Percentiles rank a stretch among this genome's conserved stretches.
phyloP scores from a whole-genome alignment of 345 rosid genomes.

The Eucalyptus brandiana region DNA sequence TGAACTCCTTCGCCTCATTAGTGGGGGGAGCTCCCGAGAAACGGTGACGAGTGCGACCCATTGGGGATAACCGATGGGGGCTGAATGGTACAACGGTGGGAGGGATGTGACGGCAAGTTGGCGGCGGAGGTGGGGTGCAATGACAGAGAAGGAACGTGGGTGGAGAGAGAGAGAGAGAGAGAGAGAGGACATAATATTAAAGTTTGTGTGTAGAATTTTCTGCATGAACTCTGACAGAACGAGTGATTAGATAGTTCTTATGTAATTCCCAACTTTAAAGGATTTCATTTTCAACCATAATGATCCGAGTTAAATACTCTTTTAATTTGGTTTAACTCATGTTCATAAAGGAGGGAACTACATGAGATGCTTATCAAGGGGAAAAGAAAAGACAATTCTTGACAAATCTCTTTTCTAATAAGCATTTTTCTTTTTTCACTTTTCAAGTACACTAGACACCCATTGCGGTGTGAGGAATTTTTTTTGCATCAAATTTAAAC shows the following conservation, averaged over 20 bases:
- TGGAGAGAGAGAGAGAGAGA: background rate
- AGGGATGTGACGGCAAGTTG: background rate
- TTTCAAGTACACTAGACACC: background rate
- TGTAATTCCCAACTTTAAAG: background rate
- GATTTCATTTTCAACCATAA: background rate
- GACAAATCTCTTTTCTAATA: background rate
- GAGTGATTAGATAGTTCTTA: background rate
- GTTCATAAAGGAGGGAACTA: background rate
- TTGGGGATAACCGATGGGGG: background rate
- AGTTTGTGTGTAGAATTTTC: background rate
- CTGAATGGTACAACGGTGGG: background rate
- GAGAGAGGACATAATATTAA: background rate
- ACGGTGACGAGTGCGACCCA: background rate
- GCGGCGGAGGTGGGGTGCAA: background rate
- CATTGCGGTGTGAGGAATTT: background rate
- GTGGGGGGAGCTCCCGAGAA: background rate
- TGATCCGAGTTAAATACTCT: background rate
- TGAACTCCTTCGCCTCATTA: background rate
- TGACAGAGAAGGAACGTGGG: background rate
- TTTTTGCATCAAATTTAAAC: background rate
- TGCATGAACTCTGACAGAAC: background rate
- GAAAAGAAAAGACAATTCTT: background rate
- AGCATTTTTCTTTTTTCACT: background rate
- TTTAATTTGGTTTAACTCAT: background rate
- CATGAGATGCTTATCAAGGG: background rate